These are phyloP conservation scores for Mucor irregularis DNA, from an alignment of 371 early-diverging fungal genomes.

Conservation along the genomic window DNA sequence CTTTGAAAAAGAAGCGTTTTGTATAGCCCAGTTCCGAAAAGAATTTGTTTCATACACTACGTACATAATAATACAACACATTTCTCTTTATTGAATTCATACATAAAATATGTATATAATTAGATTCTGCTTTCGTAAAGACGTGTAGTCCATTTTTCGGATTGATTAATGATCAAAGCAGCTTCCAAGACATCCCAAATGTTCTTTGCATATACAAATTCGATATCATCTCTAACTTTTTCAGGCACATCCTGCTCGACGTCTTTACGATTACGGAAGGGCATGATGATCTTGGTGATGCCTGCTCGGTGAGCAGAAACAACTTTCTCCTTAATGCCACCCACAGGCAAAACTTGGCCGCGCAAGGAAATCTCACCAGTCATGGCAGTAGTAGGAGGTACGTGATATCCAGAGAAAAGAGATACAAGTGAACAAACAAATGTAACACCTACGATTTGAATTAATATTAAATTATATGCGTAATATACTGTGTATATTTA, in stretches of 20 bases:
- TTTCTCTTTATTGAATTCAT: too few relatives aligned
- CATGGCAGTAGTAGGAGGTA: slow-evolving; percentile 70
- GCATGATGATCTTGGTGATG: slow-evolving; percentile 62
- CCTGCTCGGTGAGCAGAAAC: slow-evolving; percentile 85
- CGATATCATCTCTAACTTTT: slow-evolving; percentile 65
- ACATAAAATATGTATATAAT: too few relatives aligned
- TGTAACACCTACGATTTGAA: slow-evolving; percentile 45
- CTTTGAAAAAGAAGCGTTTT: too few relatives aligned
- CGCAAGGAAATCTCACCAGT: slow-evolving; percentile 88
- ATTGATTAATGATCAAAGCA: slow-evolving; percentile 45
- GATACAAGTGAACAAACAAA: slow-evolving; percentile 78
- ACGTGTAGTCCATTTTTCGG: slow-evolving; percentile 29
- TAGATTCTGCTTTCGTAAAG: slow-evolving; percentile 35
- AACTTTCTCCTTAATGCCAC: slow-evolving; percentile 87
- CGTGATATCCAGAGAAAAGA: slow-evolving; percentile 61
- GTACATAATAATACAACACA: too few relatives aligned
- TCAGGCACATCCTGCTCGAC: slow-evolving; percentile 70
- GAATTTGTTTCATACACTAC: too few relatives aligned
- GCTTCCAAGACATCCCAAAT: slow-evolving; percentile 71
- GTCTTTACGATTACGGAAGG: slow-evolving; percentile 60
- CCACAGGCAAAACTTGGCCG: slow-evolving; percentile 84
- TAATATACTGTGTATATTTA: not conserved
- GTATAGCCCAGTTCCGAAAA: too few relatives aligned
- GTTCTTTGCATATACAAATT: slow-evolving; percentile 70
- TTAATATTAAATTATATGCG: not conserved